phyloP scores from a whole-genome alignment of 768 basidiomycete species.

The Amanita fuliginea region DNA sequence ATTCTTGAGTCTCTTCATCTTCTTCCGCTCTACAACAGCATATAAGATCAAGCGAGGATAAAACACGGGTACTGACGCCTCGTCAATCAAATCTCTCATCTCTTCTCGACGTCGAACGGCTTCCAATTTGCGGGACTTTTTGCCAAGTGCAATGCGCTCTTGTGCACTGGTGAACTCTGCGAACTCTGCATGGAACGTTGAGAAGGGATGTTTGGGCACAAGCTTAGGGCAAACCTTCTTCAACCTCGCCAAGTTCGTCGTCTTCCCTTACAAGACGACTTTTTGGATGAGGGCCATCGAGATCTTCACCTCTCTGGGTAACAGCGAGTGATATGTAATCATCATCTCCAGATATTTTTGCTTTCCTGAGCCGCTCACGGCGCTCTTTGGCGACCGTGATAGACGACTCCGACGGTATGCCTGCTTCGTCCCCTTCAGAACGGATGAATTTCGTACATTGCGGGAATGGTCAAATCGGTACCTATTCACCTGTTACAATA shows the following conservation, averaged over 20 bases:
- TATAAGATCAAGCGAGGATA: not conserved
- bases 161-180: constrained; percentile 84
- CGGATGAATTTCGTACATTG: constrained; percentile 2
- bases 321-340: constrained; percentile 78
- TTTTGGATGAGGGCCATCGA: constrained; percentile 73
- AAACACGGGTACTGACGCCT: constrained; percentile 44
- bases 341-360: constrained; percentile 34
- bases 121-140: constrained; percentile 67
- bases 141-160: constrained; percentile 77
- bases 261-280: constrained; percentile 78
- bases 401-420: constrained; percentile 61
- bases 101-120: constrained; percentile 52
- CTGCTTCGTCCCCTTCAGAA: constrained; percentile 27
- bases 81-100: constrained; percentile 75
- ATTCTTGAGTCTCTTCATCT: constrained; percentile 77
- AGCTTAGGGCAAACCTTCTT: constrained; percentile 51
- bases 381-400: constrained; percentile 68
- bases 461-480: not conserved
- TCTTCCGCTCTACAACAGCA: constrained; percentile 48
- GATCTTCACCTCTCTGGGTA: constrained; percentile 37
- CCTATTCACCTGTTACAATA: constrained; percentile 15
- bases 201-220: not conserved
- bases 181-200: constrained; percentile 39
- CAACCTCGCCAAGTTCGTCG: constrained; percentile 80
- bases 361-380: constrained; percentile 54